These are phyloP conservation scores for Mycena metata DNA, from an alignment of 768 basidiomycete genomes.

Conservation along the genomic window DNA sequence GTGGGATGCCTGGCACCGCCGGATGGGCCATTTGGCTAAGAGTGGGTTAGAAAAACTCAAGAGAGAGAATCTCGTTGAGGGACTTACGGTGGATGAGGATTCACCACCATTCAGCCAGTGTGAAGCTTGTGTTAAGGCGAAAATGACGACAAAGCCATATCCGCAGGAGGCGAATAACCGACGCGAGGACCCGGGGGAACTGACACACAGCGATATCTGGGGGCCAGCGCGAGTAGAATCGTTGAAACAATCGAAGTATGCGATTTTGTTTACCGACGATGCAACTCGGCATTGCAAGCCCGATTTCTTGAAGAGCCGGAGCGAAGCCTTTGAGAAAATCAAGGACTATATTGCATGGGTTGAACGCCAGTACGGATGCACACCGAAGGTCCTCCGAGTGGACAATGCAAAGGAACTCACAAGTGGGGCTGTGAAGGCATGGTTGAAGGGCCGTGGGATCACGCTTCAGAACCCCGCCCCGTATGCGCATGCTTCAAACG, in stretches of 20 bases:
- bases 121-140: conserved; percentile 30
- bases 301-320: conserved; percentile 28
- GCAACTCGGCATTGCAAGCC: conserved; percentile 16
- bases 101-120: conserved; percentile 27
- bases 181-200: too few relatives aligned
- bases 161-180: conserved; percentile 25
- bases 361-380: conserved; percentile 21
- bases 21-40: conserved; percentile 27
- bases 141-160: conserved; percentile 27
- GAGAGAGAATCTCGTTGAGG: conserved; percentile 18
- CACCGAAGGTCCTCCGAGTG: conserved; percentile 34
- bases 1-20: conserved; percentile 32
- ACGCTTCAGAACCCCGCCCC: conserved; percentile 48
- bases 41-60: conserved; percentile 20
- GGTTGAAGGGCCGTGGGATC: conserved; percentile 44
- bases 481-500: conserved; percentile 55
- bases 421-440: conserved; percentile 40
- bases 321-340: conserved; percentile 23
- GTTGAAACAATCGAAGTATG: conserved; percentile 6
- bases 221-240: conserved; percentile 28
- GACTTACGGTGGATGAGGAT: conserved; percentile 16
- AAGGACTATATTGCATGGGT: conserved; percentile 21
- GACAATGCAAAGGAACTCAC: conserved; percentile 52
- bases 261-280: conserved; percentile 24
- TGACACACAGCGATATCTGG: conserved; percentile 29